A percentile compares a stretch with the other conserved stretches of the same genome.
Conservation (phyloP, 2,329 filamentous ascomycete species). For the Apiospora hydei region DNA sequence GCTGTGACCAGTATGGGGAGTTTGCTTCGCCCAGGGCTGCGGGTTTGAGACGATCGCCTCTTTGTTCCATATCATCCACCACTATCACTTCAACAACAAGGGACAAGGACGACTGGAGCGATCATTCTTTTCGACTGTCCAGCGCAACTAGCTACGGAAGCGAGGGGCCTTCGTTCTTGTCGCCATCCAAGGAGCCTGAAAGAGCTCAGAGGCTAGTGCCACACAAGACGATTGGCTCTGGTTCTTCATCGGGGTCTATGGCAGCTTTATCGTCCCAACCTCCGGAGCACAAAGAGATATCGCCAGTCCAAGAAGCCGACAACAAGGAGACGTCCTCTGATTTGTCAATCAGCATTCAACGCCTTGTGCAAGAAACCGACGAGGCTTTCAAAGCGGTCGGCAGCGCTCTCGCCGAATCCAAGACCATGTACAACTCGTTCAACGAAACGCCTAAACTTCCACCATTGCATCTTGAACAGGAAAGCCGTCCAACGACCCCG, state of each 20-base stretch:
- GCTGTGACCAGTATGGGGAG: constrained; percentile 47
- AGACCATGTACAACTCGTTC: constrained; percentile 37
- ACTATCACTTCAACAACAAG: constrained; percentile 30
- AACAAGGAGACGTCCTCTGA: constrained; percentile 36
- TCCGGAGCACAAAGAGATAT: constrained; percentile 36
- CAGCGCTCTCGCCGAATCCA: constrained; percentile 49
- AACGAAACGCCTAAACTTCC: constrained; percentile 38
- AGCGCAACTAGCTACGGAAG: constrained; percentile 34
- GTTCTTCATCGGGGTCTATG: constrained; percentile 37
- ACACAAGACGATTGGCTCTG: constrained; percentile 31
- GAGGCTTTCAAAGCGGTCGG: constrained; percentile 57
- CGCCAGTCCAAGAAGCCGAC: constrained; percentile 30
- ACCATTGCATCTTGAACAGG: constrained; percentile 33
- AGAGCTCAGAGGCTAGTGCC: constrained; percentile 16
- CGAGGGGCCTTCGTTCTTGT: constrained; percentile 34
- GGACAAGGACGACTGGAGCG: constrained; percentile 35
- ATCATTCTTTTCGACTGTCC: constrained; percentile 36
- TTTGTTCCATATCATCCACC: constrained; percentile 42
- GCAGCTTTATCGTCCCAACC: constrained; percentile 40
- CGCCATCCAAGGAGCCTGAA: constrained; percentile 36
- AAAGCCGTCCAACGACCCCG: background rate
- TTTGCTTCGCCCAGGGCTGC: constrained; percentile 37
- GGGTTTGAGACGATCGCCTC: constrained; percentile 42
- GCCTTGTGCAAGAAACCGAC: constrained; percentile 58
- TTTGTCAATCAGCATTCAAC: constrained; percentile 49